Evolutionary conservation across 306 rosid species (phyloP).

Genomic region (Quercus glauca): DNA sequence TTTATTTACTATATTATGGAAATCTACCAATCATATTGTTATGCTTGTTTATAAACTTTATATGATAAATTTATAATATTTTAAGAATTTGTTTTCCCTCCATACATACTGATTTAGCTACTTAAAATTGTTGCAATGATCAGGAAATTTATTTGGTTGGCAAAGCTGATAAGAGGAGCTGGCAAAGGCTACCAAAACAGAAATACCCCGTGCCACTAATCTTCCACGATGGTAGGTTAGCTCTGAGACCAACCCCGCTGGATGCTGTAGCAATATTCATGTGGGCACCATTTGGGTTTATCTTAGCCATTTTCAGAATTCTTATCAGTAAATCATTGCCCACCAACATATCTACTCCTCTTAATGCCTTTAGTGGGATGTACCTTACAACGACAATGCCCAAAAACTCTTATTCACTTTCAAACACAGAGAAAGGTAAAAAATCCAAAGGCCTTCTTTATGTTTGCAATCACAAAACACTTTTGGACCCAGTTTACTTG

Average conservation of each 20-base stretch:
- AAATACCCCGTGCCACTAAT: slow-evolving; percentile 48
- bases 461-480: slow-evolving; percentile 79
- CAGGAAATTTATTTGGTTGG: slow-evolving; percentile 63
- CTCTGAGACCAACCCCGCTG: slow-evolving; percentile 45
- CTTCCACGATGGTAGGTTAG: slow-evolving; percentile 85
- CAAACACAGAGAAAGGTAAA: neutral
- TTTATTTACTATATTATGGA: no score
- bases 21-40: no score
- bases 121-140: neutral
- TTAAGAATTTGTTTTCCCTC: no score
- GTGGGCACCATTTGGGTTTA: slow-evolving; percentile 58
- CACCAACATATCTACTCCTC: slow-evolving; percentile 37
- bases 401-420: neutral
- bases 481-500: slow-evolving; percentile 65
- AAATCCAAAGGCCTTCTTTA: slow-evolving; percentile 40
- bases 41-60: no score
- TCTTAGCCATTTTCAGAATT: slow-evolving; percentile 44
- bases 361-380: slow-evolving; percentile 37
- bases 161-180: slow-evolving; percentile 53
- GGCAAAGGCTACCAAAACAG: slow-evolving; percentile 51
- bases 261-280: slow-evolving; percentile 37
- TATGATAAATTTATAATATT: no score
- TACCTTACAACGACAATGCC: slow-evolving; percentile 35
- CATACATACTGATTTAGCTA: neutral
- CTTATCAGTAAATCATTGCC: slow-evolving; percentile 38